These are phyloP conservation scores for Alternaria infectoria DNA, from an alignment of 2,329 filamentous ascomycete genomes.

Conservation along the genomic window DNA sequence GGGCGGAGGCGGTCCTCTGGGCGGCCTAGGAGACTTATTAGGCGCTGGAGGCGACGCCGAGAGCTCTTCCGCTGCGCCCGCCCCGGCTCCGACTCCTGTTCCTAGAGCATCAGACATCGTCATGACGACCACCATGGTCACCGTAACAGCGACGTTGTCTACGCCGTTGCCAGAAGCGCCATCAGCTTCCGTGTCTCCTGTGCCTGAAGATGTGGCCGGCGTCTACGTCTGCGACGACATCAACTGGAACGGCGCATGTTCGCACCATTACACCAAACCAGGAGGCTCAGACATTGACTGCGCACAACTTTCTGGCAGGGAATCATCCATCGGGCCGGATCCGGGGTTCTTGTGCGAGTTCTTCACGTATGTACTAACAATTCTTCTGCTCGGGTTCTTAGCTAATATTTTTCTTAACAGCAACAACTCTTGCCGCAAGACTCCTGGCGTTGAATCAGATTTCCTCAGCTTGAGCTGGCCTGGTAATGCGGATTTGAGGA, in stretches of 20 bases:
- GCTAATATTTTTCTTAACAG: conserved; percentile 5
- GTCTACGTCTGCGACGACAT: conserved; percentile 27
- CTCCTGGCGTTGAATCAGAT: conserved; percentile 12
- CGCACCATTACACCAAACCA: conserved; percentile 11
- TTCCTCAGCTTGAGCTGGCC: conserved; percentile 19
- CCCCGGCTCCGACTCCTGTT: neutral
- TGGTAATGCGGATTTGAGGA: conserved; percentile 20
- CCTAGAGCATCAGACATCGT: neutral
- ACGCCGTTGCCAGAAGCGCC: conserved; percentile 2
- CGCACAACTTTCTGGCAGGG: conserved; percentile 19
- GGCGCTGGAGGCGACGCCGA: neutral
- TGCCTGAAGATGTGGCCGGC: neutral
- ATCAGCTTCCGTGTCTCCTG: neutral
- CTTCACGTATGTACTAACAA: conserved; percentile 29
- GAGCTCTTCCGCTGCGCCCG: neutral
- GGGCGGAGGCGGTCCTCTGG: neutral
- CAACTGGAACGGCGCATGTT: conserved; percentile 32
- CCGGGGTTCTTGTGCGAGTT: conserved; percentile 32
- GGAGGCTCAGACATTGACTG: conserved; percentile 22
- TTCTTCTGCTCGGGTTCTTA: neutral
- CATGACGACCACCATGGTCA: neutral
- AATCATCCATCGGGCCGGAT: conserved; percentile 31
- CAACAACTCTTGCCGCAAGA: conserved; percentile 21
- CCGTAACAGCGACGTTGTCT: neutral
- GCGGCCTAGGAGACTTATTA: neutral